Evolutionary conservation across 192 early-diverging fungal species (phyloP).

Genomic region (Podila epicladia): DNA sequence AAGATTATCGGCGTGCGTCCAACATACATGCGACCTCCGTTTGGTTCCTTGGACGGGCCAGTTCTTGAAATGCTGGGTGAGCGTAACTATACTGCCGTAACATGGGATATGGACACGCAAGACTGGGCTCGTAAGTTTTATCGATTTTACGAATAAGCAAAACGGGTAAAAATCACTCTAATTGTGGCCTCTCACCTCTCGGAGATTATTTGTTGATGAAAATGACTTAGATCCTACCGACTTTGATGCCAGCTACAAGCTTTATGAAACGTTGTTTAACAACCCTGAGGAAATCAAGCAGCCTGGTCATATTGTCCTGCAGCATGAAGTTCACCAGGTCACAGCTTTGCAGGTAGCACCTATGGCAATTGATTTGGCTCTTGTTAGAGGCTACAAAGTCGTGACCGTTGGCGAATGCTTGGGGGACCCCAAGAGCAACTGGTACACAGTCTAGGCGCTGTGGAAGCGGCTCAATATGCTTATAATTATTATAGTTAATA

Average conservation of each 20-base stretch:
- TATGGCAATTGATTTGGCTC: conserved; percentile 12
- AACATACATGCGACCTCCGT: conserved; percentile 9
- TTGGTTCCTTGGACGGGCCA: neutral
- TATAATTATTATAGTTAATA: no score
- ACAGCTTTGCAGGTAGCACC: conserved; percentile 7
- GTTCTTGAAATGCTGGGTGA: conserved; percentile 8
- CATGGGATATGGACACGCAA: conserved; percentile 3
- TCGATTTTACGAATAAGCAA: neutral
- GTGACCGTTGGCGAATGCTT: conserved; percentile 12
- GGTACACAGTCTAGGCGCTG: neutral
- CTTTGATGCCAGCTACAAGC: conserved; percentile 4
- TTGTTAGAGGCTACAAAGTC: conserved; percentile 9
- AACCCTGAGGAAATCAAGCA: neutral
- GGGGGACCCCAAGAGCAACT: conserved; percentile 11
- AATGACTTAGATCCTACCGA: neutral
- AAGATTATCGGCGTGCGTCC: conserved; percentile 7
- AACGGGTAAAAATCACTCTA: no score
- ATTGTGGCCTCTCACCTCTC: neutral
- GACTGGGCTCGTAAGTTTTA: conserved; percentile 14
- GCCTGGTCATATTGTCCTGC: conserved; percentile 6
- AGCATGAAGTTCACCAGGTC: conserved; percentile 16
- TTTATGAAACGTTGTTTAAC: conserved; percentile 1
- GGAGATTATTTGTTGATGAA: neutral
- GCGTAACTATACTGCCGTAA: conserved; percentile 7
- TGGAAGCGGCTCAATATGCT: no score